Evolutionary conservation across 1,284 basidiomycete genomes (phyloP).

Genomic region (Pseudozyma pruni): DNA sequence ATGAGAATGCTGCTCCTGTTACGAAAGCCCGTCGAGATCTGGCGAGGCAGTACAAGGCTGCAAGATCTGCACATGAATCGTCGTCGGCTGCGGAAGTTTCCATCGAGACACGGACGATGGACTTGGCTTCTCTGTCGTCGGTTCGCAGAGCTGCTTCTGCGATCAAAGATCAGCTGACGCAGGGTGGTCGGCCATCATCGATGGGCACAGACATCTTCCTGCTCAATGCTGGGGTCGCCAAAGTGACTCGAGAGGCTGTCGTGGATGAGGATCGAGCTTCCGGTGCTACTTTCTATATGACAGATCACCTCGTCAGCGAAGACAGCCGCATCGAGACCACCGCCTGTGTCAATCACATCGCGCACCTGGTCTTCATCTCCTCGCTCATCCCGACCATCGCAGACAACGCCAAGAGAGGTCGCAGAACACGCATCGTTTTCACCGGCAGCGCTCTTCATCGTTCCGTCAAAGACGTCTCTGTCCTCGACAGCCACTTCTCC

Average conservation of each 20-base stretch:
- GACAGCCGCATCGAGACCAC: constrained; percentile 37
- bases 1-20: constrained; percentile 11
- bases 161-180: constrained; percentile 15
- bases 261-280: constrained; percentile 19
- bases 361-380: constrained; percentile 45
- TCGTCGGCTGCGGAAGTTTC: constrained; percentile 1
- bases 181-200: background rate
- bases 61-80: background rate
- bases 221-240: constrained; percentile 49
- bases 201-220: constrained; percentile 36
- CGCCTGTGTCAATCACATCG: constrained; percentile 50
- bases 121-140: constrained; percentile 31
- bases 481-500: constrained; percentile 29
- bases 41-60: constrained; percentile 5
- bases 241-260: constrained; percentile 17
- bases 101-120: constrained; percentile 21
- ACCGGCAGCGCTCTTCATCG: constrained; percentile 48
- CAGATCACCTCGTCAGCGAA: constrained; percentile 22
- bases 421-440: constrained; percentile 49
- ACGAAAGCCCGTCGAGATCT: constrained; percentile 12
- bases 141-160: constrained; percentile 37
- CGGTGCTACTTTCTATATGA: background rate
- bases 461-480: constrained; percentile 21
- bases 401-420: constrained; percentile 18
- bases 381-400: constrained; percentile 25